phyloP scores from a whole-genome alignment of 2,329 filamentous ascomycete species.

The Colletotrichum sp. region DNA sequence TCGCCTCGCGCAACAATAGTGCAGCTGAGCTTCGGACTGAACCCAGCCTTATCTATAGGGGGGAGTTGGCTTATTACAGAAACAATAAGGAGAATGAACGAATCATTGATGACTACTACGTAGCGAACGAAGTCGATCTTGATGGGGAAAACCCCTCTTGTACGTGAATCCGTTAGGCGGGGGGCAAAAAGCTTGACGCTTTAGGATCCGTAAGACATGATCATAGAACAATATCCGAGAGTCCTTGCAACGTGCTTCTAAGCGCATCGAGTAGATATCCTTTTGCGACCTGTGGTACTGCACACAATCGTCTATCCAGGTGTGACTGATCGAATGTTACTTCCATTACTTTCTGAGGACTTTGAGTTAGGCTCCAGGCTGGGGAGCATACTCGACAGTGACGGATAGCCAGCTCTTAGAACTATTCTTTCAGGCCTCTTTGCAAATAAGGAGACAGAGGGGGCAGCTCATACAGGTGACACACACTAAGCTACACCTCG shows the following conservation, averaged over 20 bases:
- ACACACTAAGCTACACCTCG: not conserved
- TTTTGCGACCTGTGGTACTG: accelerated
- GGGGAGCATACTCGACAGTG: accelerated
- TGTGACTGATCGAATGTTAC: not conserved
- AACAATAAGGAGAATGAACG: not conserved
- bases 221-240: not conserved
- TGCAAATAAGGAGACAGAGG: accelerated
- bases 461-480: not conserved
- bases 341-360: not conserved
- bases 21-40: no score
- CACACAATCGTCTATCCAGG: accelerated
- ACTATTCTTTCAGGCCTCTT: not conserved
- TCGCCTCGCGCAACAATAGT: not conserved
- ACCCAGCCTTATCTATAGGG: no score
- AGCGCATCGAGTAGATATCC: not conserved
- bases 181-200: not conserved
- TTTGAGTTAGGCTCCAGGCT: accelerated
- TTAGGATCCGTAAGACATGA: not conserved
- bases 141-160: not conserved
- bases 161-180: not conserved
- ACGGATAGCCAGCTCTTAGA: accelerated
- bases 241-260: no score
- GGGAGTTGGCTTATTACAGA: accelerated
- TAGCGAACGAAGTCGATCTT: accelerated
- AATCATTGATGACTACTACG: not conserved